These are phyloP conservation scores for Ilex paraguariensis DNA, from an alignment of 305 asterid genomes.

Conservation along the genomic window DNA sequence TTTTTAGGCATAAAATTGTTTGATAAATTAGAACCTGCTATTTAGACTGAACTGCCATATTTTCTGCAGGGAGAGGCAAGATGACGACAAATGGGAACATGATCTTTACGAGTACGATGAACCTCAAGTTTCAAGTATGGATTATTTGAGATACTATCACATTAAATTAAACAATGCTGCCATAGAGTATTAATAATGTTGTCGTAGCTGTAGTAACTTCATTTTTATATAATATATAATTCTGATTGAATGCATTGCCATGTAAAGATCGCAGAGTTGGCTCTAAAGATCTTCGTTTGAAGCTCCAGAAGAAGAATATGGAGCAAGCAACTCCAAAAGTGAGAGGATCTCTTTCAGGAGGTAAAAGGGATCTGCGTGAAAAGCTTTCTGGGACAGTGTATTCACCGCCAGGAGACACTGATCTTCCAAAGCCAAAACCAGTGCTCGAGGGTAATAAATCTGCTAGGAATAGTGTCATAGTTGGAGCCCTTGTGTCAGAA, in stretches of 20 bases:
- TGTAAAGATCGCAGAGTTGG: constrained; percentile 62
- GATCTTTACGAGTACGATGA: constrained; percentile 59
- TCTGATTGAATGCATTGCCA: constrained; percentile 15
- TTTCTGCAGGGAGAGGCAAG: constrained; percentile 77
- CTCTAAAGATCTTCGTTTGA: constrained; percentile 79
- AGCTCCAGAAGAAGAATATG: constrained; percentile 74
- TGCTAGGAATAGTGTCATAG: constrained; percentile 6
- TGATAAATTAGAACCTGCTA: not conserved
- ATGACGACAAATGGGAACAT: constrained; percentile 94
- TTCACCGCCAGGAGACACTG: constrained; percentile 10
- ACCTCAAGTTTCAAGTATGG: constrained; percentile 52
- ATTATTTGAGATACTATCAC: not conserved
- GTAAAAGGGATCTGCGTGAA: constrained; percentile 20
- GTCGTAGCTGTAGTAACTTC: not conserved
- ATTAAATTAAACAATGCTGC: not conserved
- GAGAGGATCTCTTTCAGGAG: constrained; percentile 57
- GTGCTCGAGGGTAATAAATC: constrained; percentile 7
- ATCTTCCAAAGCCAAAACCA: constrained; percentile 7
- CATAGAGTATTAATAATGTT: not conserved
- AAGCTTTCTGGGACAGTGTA: constrained; percentile 10
- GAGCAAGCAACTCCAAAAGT: constrained; percentile 46
- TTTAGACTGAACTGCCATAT: constrained; percentile 9
- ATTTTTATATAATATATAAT: constrained; percentile 6
- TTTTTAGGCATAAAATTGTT: not conserved
- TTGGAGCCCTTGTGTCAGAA: constrained; percentile 6